Evolutionary conservation across 257 asterid species (phyloP), one percentile per base, ranked within the genome.

Genomic region (Capsicum chinense): DNA sequence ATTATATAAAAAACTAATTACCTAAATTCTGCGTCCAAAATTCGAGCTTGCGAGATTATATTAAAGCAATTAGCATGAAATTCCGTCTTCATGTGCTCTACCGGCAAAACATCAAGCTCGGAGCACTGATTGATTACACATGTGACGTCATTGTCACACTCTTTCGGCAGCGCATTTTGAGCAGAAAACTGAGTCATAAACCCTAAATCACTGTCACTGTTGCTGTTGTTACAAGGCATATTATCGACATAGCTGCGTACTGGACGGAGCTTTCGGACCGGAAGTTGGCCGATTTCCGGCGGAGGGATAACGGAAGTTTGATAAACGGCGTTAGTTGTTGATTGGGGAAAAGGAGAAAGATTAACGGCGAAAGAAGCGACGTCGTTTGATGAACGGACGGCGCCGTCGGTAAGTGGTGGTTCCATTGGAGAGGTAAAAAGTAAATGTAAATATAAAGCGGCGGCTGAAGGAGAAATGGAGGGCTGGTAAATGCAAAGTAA

Each of bases 261-360:
- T 9, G 86, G 83, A 17, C 84, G 84, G 84, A 79, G 86, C 48
- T 84, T 84, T 37, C 83, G 83, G 54, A 83, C 71, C 47, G 84
- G 64, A 26, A 26, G 33, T 1, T 26, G 33, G 33, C 33, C 33
- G 33, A 26, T 26, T 26, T 26, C 33, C 33, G 33, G 33, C 33
- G 33, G 33, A 26, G 33, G 33, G 1, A 26, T 26, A 26, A 26
- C 2, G 33, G 33, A 26, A 26, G 33, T 26, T 26, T 26, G 33
- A 26, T 42, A 52, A 71, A 84, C 79, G 39, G 37, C 83, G 42
- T 60, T 71, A 17, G 85, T 56, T 26, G 79, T 56, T 26, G 79
- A 54, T 48, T 48, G 35, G 13, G 83, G 83, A 39, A 78, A 78
- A 48, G 86, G 86, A 70, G 83, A 37, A 19, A 84, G 60, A 16